Evolutionary conservation across 202 grass and related monocot species (phyloP), one percentile per base, ranked within the genome.

Genomic region (Dendrocalamus latiflorus): DNA sequence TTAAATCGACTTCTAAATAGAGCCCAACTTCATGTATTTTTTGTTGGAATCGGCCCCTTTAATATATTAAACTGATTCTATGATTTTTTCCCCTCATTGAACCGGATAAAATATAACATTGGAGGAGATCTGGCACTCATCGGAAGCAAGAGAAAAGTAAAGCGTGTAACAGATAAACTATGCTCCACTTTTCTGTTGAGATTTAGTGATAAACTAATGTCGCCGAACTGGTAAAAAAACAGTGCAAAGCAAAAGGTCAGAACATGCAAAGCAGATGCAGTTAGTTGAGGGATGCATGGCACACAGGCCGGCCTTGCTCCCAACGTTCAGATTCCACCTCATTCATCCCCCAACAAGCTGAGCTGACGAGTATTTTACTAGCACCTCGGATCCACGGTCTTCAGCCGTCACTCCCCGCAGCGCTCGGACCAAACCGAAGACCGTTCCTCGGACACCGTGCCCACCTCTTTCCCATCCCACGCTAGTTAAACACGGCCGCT

Each of bases 381-480:
- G 73, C 68, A 21, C 73, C 48, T 15, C 18, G 18, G 25, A 20
- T 30, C 24, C 54, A 5, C 21, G 10, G 25, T 30, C 3, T 39
- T n/a, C 41, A n/a, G 6, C 69, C 13, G 50, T 83, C 86, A 9
- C 72, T n/a, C 54, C 37, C 14, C 15, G 62, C 50, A 3, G 10
- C 41, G 5, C 21, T 53, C 77, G 26, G 82, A 85, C 82, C 68
- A 68, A 24, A 6, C 48, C 68, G 3, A 53, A 91, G 89, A 89
- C 86, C 91, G 89, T 91, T 91, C 92, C 86, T 91, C 83, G 83
- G 76, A 70, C 9, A 24, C 65, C 57, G 92, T 76, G 83, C 80
- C 74, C 68, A 21, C 14, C 45, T 77, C 62, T 8, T 36, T 45
- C 59, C 74, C 54, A 25, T 45, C 59, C 73, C 54, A 26, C 42